Evolutionary conservation across 305 asterid genomes (phyloP).

Genomic region (Fraxinus velutina): DNA sequence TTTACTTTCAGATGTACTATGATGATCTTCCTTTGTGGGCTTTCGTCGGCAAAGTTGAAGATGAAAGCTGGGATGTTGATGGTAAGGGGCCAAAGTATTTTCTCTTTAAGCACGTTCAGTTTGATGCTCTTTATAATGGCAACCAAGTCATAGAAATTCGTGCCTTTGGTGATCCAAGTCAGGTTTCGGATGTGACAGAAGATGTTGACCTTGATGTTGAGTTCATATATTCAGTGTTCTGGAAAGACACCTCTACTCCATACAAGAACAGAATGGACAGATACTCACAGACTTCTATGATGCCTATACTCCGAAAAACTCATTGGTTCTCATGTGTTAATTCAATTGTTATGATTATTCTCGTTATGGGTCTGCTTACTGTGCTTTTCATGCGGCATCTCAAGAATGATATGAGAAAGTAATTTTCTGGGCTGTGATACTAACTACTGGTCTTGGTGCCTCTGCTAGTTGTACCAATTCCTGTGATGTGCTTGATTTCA

Average conservation of each 20-base stretch:
- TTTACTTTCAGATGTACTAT: conserved; percentile 79
- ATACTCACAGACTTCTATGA: conserved; percentile 55
- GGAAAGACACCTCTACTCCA: conserved; percentile 50
- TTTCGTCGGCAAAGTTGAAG: conserved; percentile 83
- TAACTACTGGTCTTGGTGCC: conserved; percentile 11
- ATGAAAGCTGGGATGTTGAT: conserved; percentile 40
- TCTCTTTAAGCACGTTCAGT: conserved; percentile 66
- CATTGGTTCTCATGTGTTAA: conserved; percentile 74
- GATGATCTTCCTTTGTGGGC: conserved; percentile 97
- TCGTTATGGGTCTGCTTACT: conserved; percentile 62
- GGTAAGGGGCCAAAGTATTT: conserved; percentile 50
- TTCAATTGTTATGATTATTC: conserved; percentile 49
- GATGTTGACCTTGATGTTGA: conserved; percentile 47
- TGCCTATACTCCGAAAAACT: conserved; percentile 48
- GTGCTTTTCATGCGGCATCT: conserved; percentile 58
- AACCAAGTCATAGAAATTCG: conserved; percentile 67
- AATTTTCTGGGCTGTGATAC: conserved; percentile 33
- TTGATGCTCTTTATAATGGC: conserved; percentile 63
- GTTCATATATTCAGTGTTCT: conserved; percentile 64
- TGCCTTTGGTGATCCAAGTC: conserved; percentile 73
- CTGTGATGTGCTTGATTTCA: background rate
- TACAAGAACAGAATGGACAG: conserved; percentile 62
- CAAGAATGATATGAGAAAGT: conserved; percentile 79
- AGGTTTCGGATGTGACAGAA: conserved; percentile 60
- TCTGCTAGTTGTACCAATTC: conserved; percentile 10